Conservation (phyloP, 176 grass and related monocot genomes). For the Triticum turgidum region DNA sequence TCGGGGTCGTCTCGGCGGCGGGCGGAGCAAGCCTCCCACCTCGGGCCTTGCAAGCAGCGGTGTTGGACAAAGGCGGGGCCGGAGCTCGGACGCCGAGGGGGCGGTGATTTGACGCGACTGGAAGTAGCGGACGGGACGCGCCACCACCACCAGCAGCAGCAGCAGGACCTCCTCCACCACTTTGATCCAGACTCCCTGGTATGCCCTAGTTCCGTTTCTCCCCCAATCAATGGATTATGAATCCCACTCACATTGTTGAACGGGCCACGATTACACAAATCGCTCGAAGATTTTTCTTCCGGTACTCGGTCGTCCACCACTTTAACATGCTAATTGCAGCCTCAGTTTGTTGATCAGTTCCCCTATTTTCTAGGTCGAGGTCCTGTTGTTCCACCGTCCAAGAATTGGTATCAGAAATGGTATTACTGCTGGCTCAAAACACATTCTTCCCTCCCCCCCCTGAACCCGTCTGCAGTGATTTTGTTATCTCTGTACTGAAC, state of each 20-base stretch:
- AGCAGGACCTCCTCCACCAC: not conserved
- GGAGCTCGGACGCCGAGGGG: not conserved
- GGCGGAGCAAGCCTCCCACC: not conserved
- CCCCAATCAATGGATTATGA: not conserved
- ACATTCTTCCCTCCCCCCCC: not conserved
- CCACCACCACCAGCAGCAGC: not conserved
- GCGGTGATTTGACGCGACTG: not conserved
- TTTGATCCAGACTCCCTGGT: conserved; percentile 7
- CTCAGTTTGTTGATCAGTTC: not conserved
- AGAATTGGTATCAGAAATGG: conserved; percentile 17
- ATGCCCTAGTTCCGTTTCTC: conserved; percentile 14
- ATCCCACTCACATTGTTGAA: not conserved
- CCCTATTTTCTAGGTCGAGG: not conserved
- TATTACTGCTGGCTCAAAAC: not conserved
- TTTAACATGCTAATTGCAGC: not conserved
- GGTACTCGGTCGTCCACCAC: not conserved
- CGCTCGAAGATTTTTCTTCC: not conserved
- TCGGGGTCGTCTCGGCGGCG: not conserved
- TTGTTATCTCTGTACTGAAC: conserved; percentile 12
- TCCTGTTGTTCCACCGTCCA: not conserved
- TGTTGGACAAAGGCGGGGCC: not conserved
- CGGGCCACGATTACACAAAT: not conserved
- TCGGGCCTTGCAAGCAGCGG: not conserved
- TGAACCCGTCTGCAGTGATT: not conserved
- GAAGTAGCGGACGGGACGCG: not conserved